Conservation (phyloP, 208 protist species). For the Wallacemonas sp. region DNA sequence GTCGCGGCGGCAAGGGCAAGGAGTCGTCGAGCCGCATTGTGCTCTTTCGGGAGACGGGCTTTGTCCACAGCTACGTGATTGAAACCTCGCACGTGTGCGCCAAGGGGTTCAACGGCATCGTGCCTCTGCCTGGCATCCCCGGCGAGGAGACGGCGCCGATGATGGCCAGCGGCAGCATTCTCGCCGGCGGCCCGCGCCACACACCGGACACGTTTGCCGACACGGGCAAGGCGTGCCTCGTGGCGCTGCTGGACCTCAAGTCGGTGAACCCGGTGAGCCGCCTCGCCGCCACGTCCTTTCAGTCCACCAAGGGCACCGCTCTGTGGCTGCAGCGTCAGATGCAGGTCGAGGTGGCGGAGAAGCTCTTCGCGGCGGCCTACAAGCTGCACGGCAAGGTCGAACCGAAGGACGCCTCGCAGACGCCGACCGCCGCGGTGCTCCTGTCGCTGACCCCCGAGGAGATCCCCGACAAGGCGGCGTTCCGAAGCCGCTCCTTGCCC, state of each 20-base stretch:
- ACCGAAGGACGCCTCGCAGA: slow-evolving; percentile 17
- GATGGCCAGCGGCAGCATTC: slow-evolving; percentile 16
- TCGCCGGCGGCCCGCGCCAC: slow-evolving; percentile 41
- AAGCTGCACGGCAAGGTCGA: slow-evolving; percentile 39
- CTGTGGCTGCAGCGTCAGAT: slow-evolving; percentile 78
- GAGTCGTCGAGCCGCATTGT: slow-evolving; percentile 90
- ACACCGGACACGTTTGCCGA: slow-evolving; percentile 66
- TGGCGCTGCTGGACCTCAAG: slow-evolving; percentile 83
- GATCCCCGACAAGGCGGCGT: slow-evolving; percentile 62
- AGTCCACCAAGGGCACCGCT: slow-evolving; percentile 53
- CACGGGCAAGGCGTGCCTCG: slow-evolving; percentile 74
- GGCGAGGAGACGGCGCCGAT: slow-evolving; percentile 27
- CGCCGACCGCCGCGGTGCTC: slow-evolving; percentile 35
- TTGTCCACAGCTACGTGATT: slow-evolving; percentile 91
- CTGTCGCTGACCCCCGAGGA: slow-evolving; percentile 45
- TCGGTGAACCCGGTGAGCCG: slow-evolving; percentile 78
- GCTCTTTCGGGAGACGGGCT: slow-evolving; percentile 72
- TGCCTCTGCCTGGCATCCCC: slow-evolving; percentile 27
- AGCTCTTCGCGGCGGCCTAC: slow-evolving; percentile 67
- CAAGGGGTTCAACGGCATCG: slow-evolving; percentile 55
- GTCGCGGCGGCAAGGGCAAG: slow-evolving; percentile 88
- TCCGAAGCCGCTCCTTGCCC: slow-evolving; percentile 60
- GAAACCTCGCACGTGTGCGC: slow-evolving; percentile 91
- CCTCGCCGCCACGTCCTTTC: slow-evolving; percentile 55
- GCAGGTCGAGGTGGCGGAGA: slow-evolving; percentile 72